A percentile compares a stretch with the other conserved stretches of the same genome.
phyloP scores from a whole-genome alignment of 805 yeast genomes.

The Lachancea dasiensis region DNA sequence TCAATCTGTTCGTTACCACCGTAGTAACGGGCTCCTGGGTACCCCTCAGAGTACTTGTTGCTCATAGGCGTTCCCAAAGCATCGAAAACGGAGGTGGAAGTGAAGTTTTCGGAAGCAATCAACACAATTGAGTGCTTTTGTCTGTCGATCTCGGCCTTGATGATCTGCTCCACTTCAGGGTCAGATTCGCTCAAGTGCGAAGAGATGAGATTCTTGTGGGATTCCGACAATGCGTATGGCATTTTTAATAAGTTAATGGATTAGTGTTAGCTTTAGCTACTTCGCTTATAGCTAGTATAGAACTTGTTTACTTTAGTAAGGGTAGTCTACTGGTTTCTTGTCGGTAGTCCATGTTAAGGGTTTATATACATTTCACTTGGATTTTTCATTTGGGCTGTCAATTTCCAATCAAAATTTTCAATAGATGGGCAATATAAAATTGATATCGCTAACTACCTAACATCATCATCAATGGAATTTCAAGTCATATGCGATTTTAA shows the following conservation, averaged over 20 bases:
- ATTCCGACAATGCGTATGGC: slow-evolving; percentile 61
- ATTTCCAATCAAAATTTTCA: too few relatives aligned
- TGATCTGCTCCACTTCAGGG: slow-evolving; percentile 71
- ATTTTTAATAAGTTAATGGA: slow-evolving; percentile 15
- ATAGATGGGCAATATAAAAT: too few relatives aligned
- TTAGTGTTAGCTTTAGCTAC: too few relatives aligned
- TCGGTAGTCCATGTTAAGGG: too few relatives aligned
- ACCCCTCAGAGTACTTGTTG: slow-evolving; percentile 98
- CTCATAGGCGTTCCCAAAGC: slow-evolving; percentile 97
- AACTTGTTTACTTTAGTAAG: too few relatives aligned
- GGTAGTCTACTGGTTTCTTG: too few relatives aligned
- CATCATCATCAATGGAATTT: too few relatives aligned
- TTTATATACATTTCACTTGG: too few relatives aligned
- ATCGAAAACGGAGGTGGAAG: slow-evolving; percentile 93
- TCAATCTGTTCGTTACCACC: slow-evolving; percentile 98
- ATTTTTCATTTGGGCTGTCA: too few relatives aligned
- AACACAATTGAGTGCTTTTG: slow-evolving; percentile 90
- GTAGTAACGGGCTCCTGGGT: slow-evolving; percentile 98
- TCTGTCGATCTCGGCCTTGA: slow-evolving; percentile 77
- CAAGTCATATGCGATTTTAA: too few relatives aligned
- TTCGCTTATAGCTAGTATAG: too few relatives aligned
- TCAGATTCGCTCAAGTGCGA: slow-evolving; percentile 55
- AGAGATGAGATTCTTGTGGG: slow-evolving; percentile 61
- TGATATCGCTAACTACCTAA: too few relatives aligned
- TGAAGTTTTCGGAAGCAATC: slow-evolving; percentile 96